Base-by-base conservation (phyloP, 2,329 filamentous ascomycete species). In the Nectriaceae sp. region DNA sequence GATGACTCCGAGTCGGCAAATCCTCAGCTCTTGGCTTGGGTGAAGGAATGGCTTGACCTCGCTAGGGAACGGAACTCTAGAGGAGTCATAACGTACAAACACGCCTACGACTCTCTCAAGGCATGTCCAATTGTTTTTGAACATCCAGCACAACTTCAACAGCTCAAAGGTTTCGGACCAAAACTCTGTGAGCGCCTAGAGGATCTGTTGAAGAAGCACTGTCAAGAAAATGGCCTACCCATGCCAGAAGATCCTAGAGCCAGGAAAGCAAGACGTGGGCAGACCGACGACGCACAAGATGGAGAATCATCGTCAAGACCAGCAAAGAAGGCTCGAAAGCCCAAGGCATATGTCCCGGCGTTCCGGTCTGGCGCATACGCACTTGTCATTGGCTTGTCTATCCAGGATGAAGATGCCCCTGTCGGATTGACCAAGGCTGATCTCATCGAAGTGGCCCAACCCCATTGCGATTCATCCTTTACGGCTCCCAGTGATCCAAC, bases 361-460 rank as follows among this genome's bases (percentile, higher is more conserved):
- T 76, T 87, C 47, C 80, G 88, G n/a, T 89, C 88, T 5, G 89
- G 89, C 1, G 76, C 84, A 0, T 94, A 90, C 66, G 89, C 84
- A 3, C 69, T 94, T 16, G 68, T 94, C 2, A 60, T 90, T 24
- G 88, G 81, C 0, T 75, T 94, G 11, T 77, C 84, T 2, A 79
- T 76, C 0, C 66, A 84, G 3, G 75, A 80, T 8, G 79, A 85
- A 53, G 74, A 80, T 41, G 70, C 76, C 1, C 54, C 63, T 5
- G 53, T 53, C 1, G 82, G 85, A 3, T 70, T 93, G 68, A 82
- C 83, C 10, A 93, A 91, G 64, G 64, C 75, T 5, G 79, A 88
- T 47, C 69, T 91, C 3, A 85, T 91, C 39, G 82, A 85, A 50
- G 71, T 78, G 11, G 87, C 88, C 1, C 87, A 93, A 60, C 81